These are phyloP conservation scores for Medicago arabica DNA, from an alignment of 306 rosid genomes.

Conservation along the genomic window DNA sequence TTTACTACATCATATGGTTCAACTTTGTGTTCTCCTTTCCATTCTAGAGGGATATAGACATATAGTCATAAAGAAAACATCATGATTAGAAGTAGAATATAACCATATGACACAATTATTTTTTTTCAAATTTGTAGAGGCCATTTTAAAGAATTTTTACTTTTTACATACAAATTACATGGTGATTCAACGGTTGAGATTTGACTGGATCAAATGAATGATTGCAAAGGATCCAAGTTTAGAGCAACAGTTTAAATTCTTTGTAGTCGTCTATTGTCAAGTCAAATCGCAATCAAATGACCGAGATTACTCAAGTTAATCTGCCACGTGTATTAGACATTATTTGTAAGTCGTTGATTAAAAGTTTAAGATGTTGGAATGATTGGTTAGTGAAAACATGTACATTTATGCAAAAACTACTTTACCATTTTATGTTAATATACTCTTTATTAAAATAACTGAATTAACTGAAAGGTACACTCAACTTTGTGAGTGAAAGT, in stretches of 20 bases:
- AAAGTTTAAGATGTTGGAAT: not conserved
- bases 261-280: too few species aligned
- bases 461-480: constrained; percentile 47
- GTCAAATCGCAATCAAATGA: too few species aligned
- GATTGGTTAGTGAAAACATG: not conserved
- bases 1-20: not conserved
- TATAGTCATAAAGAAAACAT: not conserved
- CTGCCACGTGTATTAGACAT: too few species aligned
- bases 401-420: constrained; percentile 15
- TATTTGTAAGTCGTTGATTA: too few species aligned
- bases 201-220: too few species aligned
- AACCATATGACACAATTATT: not conserved
- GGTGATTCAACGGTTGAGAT: too few species aligned
- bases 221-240: too few species aligned
- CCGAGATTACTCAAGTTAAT: too few species aligned
- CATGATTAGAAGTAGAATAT: constrained; percentile 6
- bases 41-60: not conserved
- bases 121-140: too few species aligned
- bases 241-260: too few species aligned
- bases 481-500: constrained; percentile 26
- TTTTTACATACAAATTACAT: not conserved
- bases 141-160: too few species aligned
- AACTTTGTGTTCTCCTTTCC: not conserved
- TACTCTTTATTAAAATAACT: constrained; percentile 9
- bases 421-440: not conserved